phyloP scores from a whole-genome alignment of 148 eudicot genomes.

The Camellia granthamiana region DNA sequence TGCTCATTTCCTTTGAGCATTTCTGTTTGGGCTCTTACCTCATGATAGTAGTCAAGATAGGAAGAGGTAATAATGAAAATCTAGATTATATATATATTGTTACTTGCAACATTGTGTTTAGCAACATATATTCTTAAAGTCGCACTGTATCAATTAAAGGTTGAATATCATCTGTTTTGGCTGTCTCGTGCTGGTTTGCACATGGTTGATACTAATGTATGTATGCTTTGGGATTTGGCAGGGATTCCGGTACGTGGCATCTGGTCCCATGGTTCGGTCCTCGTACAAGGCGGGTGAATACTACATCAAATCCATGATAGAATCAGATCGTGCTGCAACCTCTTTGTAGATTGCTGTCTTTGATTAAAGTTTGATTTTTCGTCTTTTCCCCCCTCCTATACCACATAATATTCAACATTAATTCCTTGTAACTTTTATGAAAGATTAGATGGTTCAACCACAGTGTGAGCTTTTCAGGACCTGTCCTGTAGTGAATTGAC shows the following conservation, averaged over 20 bases:
- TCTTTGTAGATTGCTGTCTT: conserved; percentile 25
- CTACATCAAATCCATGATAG: conserved; percentile 93
- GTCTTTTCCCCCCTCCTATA: neutral
- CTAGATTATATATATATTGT: neutral
- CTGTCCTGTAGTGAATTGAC: conserved; percentile 6
- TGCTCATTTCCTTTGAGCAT: neutral
- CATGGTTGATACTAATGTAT: neutral
- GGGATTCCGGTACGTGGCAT: conserved; percentile 96
- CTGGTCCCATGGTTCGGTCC: conserved; percentile 95
- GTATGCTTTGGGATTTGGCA: conserved; percentile 26
- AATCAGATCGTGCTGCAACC: conserved; percentile 73
- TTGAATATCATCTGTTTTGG: neutral
- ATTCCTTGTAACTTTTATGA: neutral
- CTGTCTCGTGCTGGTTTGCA: neutral
- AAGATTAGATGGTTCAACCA: neutral
- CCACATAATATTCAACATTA: neutral
- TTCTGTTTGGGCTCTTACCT: neutral
- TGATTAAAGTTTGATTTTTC: neutral
- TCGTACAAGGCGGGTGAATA: conserved; percentile 97
- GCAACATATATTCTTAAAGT: neutral
- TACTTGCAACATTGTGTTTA: neutral
- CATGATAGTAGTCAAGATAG: neutral
- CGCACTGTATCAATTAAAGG: neutral
- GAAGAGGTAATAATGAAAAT: neutral
- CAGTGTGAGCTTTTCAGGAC: neutral